phyloP scores from a whole-genome alignment of 495 filamentous ascomycete genomes.

The Aspergillus egyptiacus region DNA sequence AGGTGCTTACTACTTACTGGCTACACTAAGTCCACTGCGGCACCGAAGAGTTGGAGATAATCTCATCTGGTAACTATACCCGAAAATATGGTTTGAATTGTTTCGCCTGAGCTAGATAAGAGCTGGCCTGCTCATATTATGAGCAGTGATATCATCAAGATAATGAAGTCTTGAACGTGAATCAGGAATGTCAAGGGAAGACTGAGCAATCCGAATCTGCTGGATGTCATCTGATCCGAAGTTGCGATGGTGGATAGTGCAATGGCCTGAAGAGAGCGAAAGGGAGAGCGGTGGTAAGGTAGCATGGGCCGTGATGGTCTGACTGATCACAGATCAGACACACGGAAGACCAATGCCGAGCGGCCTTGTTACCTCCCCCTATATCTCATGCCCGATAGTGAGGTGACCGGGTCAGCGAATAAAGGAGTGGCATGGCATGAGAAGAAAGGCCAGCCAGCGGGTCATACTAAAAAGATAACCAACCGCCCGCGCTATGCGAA shows the following conservation, averaged over 20 bases:
- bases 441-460: neutral
- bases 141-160: neutral
- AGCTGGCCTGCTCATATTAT: too few species aligned
- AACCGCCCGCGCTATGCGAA: slow-evolving; percentile 25
- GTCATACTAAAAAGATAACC: neutral
- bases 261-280: neutral
- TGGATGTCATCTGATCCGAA: slow-evolving; percentile 7
- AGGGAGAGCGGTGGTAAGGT: neutral
- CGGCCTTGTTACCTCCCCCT: neutral
- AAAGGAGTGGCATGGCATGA: slow-evolving; percentile 21
- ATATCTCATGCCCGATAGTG: neutral
- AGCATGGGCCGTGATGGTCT: neutral
- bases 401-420: slow-evolving; percentile 14
- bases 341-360: neutral
- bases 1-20: neutral
- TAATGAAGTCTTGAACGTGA: neutral
- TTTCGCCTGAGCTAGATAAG: too few species aligned
- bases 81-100: too few species aligned
- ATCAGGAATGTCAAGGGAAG: neutral
- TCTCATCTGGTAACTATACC: neutral
- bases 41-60: neutral
- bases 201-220: neutral
- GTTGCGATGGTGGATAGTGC: neutral
- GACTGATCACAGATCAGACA: slow-evolving; percentile 11
- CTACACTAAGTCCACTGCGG: too few species aligned